Evolutionary conservation across 495 filamentous ascomycete species (phyloP).

Genomic region (Penicillium mononematosum): DNA sequence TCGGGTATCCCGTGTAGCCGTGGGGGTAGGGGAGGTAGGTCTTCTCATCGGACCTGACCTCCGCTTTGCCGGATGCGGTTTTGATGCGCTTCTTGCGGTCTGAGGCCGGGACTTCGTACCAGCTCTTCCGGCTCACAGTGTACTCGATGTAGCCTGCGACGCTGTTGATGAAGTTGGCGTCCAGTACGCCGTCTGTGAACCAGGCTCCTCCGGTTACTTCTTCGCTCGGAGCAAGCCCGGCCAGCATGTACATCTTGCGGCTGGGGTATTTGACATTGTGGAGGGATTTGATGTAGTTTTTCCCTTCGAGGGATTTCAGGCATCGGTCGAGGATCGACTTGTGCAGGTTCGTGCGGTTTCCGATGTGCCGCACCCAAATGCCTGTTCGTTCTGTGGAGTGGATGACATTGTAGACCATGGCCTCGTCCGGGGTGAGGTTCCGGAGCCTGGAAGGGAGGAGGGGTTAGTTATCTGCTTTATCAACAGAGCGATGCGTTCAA

Average conservation of each 20-base stretch:
- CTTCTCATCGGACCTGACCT: conserved; percentile 36
- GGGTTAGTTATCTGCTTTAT: conserved; percentile 9
- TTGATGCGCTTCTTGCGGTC: conserved; percentile 43
- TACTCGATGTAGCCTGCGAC: conserved; percentile 67
- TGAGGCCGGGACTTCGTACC: conserved; percentile 49
- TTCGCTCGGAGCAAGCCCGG: conserved; percentile 70
- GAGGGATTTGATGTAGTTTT: conserved; percentile 80
- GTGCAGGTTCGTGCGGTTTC: conserved; percentile 71
- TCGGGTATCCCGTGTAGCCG: conserved; percentile 72
- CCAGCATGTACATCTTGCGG: conserved; percentile 66
- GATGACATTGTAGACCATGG: conserved; percentile 79
- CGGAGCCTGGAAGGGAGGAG: conserved; percentile 54
- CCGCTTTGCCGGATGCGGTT: conserved; percentile 37
- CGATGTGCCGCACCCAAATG: conserved; percentile 83
- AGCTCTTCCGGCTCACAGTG: conserved; percentile 67
- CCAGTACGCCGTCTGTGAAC: conserved; percentile 85
- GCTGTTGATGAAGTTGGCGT: conserved; percentile 77
- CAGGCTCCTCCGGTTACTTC: conserved; percentile 90
- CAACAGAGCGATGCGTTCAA: neutral
- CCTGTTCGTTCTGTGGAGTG: conserved; percentile 78
- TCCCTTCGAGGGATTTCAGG: conserved; percentile 75
- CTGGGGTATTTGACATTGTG: conserved; percentile 59
- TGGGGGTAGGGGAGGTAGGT: conserved; percentile 63
- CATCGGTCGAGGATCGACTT: conserved; percentile 70
- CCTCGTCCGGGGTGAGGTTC: conserved; percentile 65